Evolutionary conservation across 495 filamentous ascomycete species (phyloP), one percentile per base, ranked within the genome.

Genomic region (Xylaria grammica): DNA sequence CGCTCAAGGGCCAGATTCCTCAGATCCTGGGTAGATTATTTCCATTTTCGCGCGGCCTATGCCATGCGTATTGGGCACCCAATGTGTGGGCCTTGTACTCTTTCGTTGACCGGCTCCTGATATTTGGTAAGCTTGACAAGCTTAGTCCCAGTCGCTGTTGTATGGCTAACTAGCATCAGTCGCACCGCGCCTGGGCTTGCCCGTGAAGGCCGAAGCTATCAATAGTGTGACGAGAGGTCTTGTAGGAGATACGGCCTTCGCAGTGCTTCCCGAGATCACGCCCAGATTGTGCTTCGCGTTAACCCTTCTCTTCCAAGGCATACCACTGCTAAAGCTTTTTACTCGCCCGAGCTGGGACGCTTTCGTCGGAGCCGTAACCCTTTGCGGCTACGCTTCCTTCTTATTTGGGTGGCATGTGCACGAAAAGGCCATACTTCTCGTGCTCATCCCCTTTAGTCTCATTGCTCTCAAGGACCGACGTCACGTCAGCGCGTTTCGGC

Each of bases 331-430:
- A 58, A 96, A 92, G 72, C 87, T 98, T 40, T 97, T 95, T 81
- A 60, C 87, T 17, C 81, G 83, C 46, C 94, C 94, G 7, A 91
- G 87, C 17, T 96, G 90, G 87, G 89, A 96, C 29, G 90, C 83
- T 29, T 98, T 99, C 74, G 80, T 97, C 54, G 92, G 92, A 9
- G 91, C 92, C 4, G 82, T 97, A 17, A 97, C 93, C 1, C 87
- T 97, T n/a, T 97, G 94, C 69, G 95, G 91, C 55, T 99, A 96
- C 68, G 91, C 94, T 0, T 97, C 95, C 0, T 99, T 99, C 79
- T 84, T 99, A 22, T 97, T 98, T 63, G 94, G 95, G 54, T 99
- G 95, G 95, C 95, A 99, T 71, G 95, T 99, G 20, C 95, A 99
- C 69, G 95, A 99, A 70, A 99, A 99, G 72, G 95, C 95, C 7